Percentiles rank a stretch among this genome's conserved stretches.
These are phyloP conservation scores for Torulaspora indica DNA, from an alignment of 805 yeast genomes.

Conservation along the genomic window DNA sequence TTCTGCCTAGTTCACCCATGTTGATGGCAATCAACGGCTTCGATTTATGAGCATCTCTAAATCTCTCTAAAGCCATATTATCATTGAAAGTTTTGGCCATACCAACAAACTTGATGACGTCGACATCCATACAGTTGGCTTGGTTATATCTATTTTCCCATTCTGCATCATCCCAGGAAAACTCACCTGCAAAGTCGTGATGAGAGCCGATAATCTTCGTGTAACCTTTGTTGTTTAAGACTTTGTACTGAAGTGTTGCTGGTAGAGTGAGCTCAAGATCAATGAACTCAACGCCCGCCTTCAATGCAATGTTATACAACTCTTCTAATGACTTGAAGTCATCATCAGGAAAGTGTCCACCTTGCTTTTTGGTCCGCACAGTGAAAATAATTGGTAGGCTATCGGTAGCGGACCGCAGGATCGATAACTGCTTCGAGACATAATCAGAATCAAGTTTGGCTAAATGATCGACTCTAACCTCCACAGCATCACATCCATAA, in stretches of 20 bases:
- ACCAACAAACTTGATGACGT: constrained; percentile 80
- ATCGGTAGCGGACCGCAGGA: constrained; percentile 56
- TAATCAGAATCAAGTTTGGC: constrained; percentile 46
- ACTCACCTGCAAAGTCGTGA: constrained; percentile 63
- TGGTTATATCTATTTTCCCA: constrained; percentile 71
- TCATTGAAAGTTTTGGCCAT: constrained; percentile 60
- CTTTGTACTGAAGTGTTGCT: constrained; percentile 45
- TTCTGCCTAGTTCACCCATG: constrained; percentile 69
- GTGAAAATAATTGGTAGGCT: constrained; percentile 78
- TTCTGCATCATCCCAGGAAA: constrained; percentile 61
- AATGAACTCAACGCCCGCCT: constrained; percentile 72
- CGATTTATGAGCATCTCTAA: constrained; percentile 50
- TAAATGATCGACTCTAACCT: constrained; percentile 73
- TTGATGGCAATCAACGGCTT: constrained; percentile 78
- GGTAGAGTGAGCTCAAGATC: constrained; percentile 77
- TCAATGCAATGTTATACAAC: constrained; percentile 59
- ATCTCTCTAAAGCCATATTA: constrained; percentile 65
- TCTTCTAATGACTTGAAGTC: constrained; percentile 44
- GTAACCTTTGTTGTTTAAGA: constrained; percentile 50
- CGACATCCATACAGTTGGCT: constrained; percentile 62
- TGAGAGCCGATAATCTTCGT: constrained; percentile 79
- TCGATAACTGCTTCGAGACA: constrained; percentile 70
- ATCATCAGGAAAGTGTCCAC: constrained; percentile 71
- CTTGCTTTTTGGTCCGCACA: constrained; percentile 71
- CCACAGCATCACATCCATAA: constrained; percentile 76